Conservation (phyloP, 441 rosid genomes). For the Raphanus hybrid region DNA sequence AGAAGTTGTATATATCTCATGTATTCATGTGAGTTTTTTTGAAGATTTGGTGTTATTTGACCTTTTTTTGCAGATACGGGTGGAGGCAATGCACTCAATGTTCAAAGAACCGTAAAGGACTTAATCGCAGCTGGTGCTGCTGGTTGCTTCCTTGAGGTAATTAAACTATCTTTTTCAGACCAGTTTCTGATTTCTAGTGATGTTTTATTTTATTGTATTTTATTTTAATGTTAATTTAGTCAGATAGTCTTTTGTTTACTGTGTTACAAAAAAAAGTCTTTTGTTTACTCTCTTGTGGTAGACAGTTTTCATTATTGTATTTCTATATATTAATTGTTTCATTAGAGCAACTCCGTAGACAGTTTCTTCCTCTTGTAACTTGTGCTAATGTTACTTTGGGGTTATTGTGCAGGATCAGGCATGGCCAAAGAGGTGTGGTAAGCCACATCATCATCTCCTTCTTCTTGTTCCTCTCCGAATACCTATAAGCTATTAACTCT, state of each 20-base stretch:
- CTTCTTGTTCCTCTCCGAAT: not conserved
- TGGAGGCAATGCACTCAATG: constrained; percentile 63
- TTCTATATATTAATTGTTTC: not conserved
- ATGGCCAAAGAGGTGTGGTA: constrained; percentile 66
- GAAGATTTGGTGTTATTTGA: not conserved
- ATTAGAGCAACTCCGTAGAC: constrained; percentile 8
- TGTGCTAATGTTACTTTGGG: constrained; percentile 14
- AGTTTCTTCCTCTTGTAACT: constrained; percentile 5
- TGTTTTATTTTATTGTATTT: not conserved
- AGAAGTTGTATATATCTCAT: no score
- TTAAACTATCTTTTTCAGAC: no score
- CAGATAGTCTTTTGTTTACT: not conserved
- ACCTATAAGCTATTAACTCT: constrained; percentile 4
- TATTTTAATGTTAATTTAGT: not conserved
- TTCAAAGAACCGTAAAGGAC: constrained; percentile 60
- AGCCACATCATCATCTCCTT: constrained; percentile 14
- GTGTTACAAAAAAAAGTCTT: no score
- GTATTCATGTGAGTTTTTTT: not conserved
- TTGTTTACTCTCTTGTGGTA: not conserved
- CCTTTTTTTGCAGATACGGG: constrained; percentile 48
- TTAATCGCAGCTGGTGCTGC: constrained; percentile 61
- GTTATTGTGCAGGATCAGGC: constrained; percentile 53
- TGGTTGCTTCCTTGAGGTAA: constrained; percentile 51
- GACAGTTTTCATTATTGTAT: no score
- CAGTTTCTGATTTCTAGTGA: not conserved